A percentile compares a stretch with the other conserved stretches of the same genome.
Conservation (phyloP, 1,139 yeast genomes). For the Pichia sorboxylosa region DNA sequence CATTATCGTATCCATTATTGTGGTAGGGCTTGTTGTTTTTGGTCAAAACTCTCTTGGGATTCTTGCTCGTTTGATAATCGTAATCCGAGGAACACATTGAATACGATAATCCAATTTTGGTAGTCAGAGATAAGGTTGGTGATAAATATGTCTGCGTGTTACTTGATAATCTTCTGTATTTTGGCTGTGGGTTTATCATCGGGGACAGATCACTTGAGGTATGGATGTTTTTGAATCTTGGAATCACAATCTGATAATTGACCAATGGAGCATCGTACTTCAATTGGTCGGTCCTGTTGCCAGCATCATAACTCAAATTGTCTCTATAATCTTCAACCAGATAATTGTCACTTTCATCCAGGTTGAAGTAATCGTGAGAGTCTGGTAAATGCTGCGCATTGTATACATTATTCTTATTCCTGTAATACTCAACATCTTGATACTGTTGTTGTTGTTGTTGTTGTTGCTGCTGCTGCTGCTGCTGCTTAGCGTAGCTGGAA, state of each 20-base stretch:
- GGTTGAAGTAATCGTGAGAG: background rate
- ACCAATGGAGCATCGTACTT: slow-evolving; percentile 12
- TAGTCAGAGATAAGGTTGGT: slow-evolving; percentile 77
- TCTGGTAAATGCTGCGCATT: background rate
- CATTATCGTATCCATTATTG: slow-evolving; percentile 82
- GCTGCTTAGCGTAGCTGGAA: background rate
- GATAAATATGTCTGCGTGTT: slow-evolving; percentile 61
- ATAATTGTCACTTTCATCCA: background rate
- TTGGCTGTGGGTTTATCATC: slow-evolving; percentile 50
- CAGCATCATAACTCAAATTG: background rate
- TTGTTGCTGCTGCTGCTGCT: background rate
- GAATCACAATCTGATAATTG: slow-evolving; percentile 13
- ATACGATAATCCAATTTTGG: slow-evolving; percentile 68
- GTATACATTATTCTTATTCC: background rate
- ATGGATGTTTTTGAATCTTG: slow-evolving; percentile 32
- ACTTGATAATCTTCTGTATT: slow-evolving; percentile 69
- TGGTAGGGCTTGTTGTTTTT: slow-evolving; percentile 79
- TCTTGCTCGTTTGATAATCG: slow-evolving; percentile 71
- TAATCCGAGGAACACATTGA: slow-evolving; percentile 81
- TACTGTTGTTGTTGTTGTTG: background rate
- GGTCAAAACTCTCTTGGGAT: slow-evolving; percentile 85
- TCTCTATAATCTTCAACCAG: background rate
- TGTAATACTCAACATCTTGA: background rate
- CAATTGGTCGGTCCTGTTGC: slow-evolving; percentile 4
- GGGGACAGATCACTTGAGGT: slow-evolving; percentile 52